Evolutionary conservation across 371 early-diverging fungal genomes (phyloP).

Genomic region (Rhizopus microsporus): DNA sequence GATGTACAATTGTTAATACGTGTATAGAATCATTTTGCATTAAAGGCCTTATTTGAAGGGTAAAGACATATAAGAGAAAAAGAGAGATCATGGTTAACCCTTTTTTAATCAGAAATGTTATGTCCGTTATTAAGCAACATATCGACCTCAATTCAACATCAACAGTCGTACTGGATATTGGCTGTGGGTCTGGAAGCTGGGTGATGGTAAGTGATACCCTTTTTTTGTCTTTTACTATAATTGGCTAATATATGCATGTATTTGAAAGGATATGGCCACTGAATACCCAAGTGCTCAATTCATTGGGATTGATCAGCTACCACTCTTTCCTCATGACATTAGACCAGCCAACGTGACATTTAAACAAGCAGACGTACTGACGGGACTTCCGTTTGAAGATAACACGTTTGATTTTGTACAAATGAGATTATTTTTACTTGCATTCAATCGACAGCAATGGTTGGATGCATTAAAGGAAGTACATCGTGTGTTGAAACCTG

Average conservation of each 20-base stretch:
- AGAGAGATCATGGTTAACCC: neutral
- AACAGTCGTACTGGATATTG: conserved; percentile 21
- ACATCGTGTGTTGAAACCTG: conserved; percentile 46
- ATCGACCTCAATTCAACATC: conserved; percentile 14
- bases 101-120: conserved; percentile 18
- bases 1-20: neutral
- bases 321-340: conserved; percentile 46
- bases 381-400: conserved; percentile 45
- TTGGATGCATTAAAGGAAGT: conserved; percentile 17
- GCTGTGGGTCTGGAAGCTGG: conserved; percentile 37
- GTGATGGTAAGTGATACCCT: conserved; percentile 20
- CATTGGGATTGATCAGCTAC: conserved; percentile 44
- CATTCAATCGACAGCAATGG: conserved; percentile 24
- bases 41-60: conserved; percentile 1
- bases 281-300: conserved; percentile 46
- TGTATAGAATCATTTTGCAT: conserved; percentile 2
- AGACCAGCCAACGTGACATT: conserved; percentile 48
- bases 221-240: neutral
- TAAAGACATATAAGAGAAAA: neutral
- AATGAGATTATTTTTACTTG: conserved; percentile 37
- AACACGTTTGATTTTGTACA: conserved; percentile 54
- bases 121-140: neutral
- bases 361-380: conserved; percentile 38
- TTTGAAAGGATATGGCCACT: conserved; percentile 47
- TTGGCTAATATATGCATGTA: neutral